These are phyloP conservation scores for Coriolopsis trogii DNA, from an alignment of 1,284 basidiomycete genomes.

Conservation along the genomic window DNA sequence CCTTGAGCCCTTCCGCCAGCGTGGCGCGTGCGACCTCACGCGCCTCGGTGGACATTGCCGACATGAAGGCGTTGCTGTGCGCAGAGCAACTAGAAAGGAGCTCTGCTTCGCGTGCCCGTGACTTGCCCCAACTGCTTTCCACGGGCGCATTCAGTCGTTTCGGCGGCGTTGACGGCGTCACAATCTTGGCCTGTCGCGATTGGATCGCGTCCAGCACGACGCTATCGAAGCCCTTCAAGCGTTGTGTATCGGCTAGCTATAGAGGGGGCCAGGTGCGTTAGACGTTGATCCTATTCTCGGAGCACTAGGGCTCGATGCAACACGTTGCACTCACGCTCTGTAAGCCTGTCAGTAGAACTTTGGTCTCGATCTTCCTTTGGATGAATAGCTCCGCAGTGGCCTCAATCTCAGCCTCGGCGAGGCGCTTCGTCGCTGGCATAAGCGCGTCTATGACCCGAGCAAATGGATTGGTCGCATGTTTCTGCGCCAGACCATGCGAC, in stretches of 20 bases:
- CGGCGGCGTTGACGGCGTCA: conserved; percentile 7
- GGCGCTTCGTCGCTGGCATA: conserved; percentile 31
- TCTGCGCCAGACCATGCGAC: conserved; percentile 9
- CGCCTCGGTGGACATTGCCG: conserved; percentile 17
- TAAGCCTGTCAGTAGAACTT: conserved; percentile 43
- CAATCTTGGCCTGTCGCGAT: conserved; percentile 13
- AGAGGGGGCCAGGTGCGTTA: conserved; percentile 1
- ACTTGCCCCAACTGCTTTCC: conserved; percentile 6
- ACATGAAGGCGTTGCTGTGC: conserved; percentile 15
- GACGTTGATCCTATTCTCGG: not conserved
- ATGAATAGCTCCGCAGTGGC: conserved; percentile 50
- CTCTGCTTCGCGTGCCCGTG: conserved; percentile 8
- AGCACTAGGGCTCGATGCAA: not conserved
- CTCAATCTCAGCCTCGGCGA: conserved; percentile 49
- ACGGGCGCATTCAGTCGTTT: not conserved
- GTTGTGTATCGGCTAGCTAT: conserved; percentile 15
- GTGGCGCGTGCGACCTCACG: conserved; percentile 11
- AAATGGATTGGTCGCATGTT: conserved; percentile 10
- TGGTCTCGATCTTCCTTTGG: conserved; percentile 42
- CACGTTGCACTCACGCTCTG: conserved; percentile 4
- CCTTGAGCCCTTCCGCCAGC: conserved; percentile 9
- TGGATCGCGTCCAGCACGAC: conserved; percentile 14
- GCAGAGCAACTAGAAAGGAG: conserved; percentile 9
- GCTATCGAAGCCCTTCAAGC: conserved; percentile 16
- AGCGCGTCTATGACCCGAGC: conserved; percentile 28